Conservation (phyloP, 1,284 basidiomycete genomes). For the Ceratobasidium sp. region DNA sequence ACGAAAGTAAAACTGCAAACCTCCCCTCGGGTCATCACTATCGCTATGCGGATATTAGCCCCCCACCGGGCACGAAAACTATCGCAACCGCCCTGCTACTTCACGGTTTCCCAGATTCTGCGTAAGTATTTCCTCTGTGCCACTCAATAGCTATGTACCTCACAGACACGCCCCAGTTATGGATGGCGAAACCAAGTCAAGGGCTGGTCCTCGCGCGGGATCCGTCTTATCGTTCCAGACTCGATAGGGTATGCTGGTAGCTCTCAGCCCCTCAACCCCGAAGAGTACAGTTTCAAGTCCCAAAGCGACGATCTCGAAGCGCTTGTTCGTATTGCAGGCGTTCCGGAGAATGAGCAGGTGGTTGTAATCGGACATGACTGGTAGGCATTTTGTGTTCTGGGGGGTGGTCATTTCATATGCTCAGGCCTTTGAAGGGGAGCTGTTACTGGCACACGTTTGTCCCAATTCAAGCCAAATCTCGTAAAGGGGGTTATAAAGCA, state of each 20-base stretch:
- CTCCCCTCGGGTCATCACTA: conserved; percentile 14
- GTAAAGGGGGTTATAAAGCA: conserved; percentile 2
- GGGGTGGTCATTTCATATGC: not conserved
- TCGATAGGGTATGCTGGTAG: conserved; percentile 8
- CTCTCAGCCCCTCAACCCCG: conserved; percentile 8
- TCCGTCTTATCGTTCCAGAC: conserved; percentile 22
- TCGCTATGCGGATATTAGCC: conserved; percentile 15
- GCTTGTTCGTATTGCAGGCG: not conserved
- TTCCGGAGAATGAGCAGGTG: conserved; percentile 6
- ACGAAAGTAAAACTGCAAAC: conserved; percentile 2
- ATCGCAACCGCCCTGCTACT: conserved; percentile 2
- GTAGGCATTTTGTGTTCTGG: not conserved
- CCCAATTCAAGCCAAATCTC: conserved; percentile 11
- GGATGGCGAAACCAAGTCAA: conserved; percentile 29
- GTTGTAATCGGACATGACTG: conserved; percentile 19
- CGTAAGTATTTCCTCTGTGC: not conserved
- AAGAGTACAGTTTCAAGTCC: not conserved
- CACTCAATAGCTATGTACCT: not conserved
- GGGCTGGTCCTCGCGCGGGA: conserved; percentile 17
- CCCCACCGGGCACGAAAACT: conserved; percentile 7
- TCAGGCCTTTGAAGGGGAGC: not conserved
- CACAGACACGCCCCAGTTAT: not conserved
- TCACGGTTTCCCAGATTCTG: conserved; percentile 30
- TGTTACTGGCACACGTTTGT: not conserved
- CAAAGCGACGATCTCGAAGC: conserved; percentile 7